Percentiles rank a stretch among this genome's conserved stretches.
phyloP scores from a whole-genome alignment of 305 asterid genomes.

The Rubia balearica region DNA sequence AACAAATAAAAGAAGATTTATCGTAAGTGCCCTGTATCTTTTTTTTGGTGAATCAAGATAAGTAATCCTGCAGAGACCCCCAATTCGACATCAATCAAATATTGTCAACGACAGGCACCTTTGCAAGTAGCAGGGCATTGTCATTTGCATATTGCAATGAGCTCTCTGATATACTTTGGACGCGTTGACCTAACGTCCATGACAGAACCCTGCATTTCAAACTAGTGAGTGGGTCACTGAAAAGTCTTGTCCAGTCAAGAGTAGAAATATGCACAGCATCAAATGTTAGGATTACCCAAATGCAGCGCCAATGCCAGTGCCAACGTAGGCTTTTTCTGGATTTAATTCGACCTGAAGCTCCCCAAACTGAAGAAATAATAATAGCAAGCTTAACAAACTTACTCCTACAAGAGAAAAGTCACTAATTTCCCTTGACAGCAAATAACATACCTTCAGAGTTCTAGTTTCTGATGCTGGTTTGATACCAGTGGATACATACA shows the following conservation, averaged over 20 bases:
- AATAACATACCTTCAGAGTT: conserved; percentile 53
- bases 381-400: conserved; percentile 16
- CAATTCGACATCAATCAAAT: too few relatives aligned
- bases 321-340: conserved; percentile 56
- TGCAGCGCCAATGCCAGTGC: conserved; percentile 57
- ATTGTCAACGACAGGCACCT: conserved; percentile 34
- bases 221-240: conserved; percentile 4
- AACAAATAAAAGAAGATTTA: not conserved
- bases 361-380: conserved; percentile 62
- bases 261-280: conserved; percentile 5
- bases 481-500: conserved; percentile 30
- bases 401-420: not conserved
- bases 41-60: too few relatives aligned
- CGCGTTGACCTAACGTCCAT: conserved; percentile 70
- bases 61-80: not conserved
- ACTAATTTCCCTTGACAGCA: conserved; percentile 10
- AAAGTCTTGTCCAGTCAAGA: not conserved
- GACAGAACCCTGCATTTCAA: conserved; percentile 50
- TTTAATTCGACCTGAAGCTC: conserved; percentile 85
- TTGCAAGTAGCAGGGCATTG: conserved; percentile 70
- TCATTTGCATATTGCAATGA: conserved; percentile 82
- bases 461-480: conserved; percentile 54
- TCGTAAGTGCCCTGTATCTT: not conserved
- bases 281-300: conserved; percentile 45
- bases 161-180: conserved; percentile 61